These are phyloP conservation scores for Aspergillus ellipticus DNA, from an alignment of 495 filamentous ascomycete genomes.

Conservation along the genomic window DNA sequence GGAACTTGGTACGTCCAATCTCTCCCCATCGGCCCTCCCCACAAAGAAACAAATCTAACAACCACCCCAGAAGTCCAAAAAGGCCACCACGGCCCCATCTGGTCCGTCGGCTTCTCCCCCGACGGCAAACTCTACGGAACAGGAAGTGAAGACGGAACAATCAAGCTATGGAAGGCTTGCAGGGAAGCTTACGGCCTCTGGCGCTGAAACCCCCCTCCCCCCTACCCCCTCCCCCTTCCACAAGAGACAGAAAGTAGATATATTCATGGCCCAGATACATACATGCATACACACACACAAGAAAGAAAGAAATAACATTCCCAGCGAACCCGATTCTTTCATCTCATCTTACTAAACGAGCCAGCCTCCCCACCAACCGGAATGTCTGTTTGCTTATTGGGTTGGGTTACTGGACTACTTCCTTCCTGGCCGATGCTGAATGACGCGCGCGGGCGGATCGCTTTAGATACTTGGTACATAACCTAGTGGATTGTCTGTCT, in stretches of 20 bases:
- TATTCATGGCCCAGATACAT: background rate
- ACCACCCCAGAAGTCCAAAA: constrained; percentile 72
- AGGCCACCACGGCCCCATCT: constrained; percentile 95
- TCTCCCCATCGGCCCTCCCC: background rate
- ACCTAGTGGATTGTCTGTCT: too few relatives aligned
- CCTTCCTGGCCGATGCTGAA: too few relatives aligned
- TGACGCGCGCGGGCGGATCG: too few relatives aligned
- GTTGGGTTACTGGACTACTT: too few relatives aligned
- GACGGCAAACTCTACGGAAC: constrained; percentile 95
- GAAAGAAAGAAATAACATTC: too few relatives aligned
- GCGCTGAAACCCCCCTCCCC: constrained; percentile 34
- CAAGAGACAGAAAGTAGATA: background rate
- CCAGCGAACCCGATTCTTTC: too few relatives aligned
- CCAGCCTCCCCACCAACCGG: too few relatives aligned
- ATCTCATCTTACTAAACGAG: too few relatives aligned
- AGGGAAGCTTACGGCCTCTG: constrained; percentile 65
- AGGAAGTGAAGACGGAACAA: constrained; percentile 94
- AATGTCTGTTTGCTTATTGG: too few relatives aligned
- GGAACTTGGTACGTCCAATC: constrained; percentile 59
- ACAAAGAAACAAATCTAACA: constrained; percentile 19
- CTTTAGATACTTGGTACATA: too few relatives aligned
- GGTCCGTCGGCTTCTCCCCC: constrained; percentile 90
- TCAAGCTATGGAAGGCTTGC: constrained; percentile 85
- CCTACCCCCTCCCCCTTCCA: too few relatives aligned
- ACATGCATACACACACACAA: too few relatives aligned